Percentiles rank a stretch among this genome's conserved stretches.
phyloP scores from a whole-genome alignment of 2,329 filamentous ascomycete species.

The Alternaria conjuncta region DNA sequence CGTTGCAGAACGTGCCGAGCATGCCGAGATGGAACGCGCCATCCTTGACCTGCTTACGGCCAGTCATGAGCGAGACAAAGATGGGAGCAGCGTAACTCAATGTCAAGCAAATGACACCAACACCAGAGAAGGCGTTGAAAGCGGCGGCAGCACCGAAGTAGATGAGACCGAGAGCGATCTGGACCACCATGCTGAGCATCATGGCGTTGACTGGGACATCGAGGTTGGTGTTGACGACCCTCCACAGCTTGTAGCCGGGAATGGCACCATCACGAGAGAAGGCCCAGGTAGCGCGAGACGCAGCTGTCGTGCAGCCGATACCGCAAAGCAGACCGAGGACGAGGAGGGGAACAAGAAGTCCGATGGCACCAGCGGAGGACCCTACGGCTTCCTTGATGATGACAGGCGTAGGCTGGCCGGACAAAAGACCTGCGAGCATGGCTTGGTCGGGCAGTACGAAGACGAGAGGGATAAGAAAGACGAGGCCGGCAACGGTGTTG shows the following conservation, averaged over 20 bases:
- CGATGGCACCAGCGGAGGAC: conserved; percentile 66
- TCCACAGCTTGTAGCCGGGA: conserved; percentile 67
- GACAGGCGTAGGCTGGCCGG: conserved; percentile 67
- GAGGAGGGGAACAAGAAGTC: conserved; percentile 68
- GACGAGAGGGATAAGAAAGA: conserved; percentile 72
- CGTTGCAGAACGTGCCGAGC: conserved; percentile 67
- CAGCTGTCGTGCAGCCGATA: conserved; percentile 71
- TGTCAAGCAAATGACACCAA: conserved; percentile 73
- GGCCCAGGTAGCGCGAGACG: conserved; percentile 72
- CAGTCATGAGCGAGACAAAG: conserved; percentile 65
- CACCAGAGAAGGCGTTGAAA: conserved; percentile 75
- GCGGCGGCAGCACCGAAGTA: conserved; percentile 73
- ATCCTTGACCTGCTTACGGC: conserved; percentile 64
- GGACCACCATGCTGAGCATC: conserved; percentile 72
- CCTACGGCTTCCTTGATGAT: conserved; percentile 70
- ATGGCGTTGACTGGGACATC: conserved; percentile 74
- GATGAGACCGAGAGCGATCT: conserved; percentile 69
- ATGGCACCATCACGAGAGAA: conserved; percentile 75
- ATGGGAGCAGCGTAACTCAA: conserved; percentile 73
- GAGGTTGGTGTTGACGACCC: conserved; percentile 65
- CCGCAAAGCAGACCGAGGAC: conserved; percentile 72
- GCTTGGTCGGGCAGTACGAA: conserved; percentile 72
- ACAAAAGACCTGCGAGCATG: conserved; percentile 60
- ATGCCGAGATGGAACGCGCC: conserved; percentile 68
- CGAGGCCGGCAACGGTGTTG: conserved; percentile 69